Evolutionary conservation across 441 rosid genomes (phyloP), one percentile per base, ranked within the genome.

Genomic region (Gossypium trilobum): DNA sequence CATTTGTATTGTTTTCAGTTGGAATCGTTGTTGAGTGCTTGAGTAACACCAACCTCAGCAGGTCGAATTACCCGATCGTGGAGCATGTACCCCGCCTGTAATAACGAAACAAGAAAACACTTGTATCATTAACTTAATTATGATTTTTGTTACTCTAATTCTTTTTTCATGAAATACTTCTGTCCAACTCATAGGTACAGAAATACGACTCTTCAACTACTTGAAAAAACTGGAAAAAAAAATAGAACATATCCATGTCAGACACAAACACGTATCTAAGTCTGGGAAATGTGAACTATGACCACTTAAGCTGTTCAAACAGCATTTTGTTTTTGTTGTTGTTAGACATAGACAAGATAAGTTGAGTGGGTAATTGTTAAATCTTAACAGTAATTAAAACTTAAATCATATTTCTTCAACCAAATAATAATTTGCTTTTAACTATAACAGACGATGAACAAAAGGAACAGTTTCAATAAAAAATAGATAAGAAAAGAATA

Each of bases 11-110:
- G n/a, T 70, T 79, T 57, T 79, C 68, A 13, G 79, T 80, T 56
- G 78, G 78, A 72, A 23, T 82, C 80, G 17, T 75, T 70, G 74
- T 83, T 87, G 71, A 75, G 85, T 0, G 77, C 86, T 58, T 77
- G 82, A 64, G 91, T 90, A 9, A 91, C 98, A 54, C 97, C 98
- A 50, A 93, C 98, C 75, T 94, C 95, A 11, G 97, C 98, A 14
- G 97, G 97, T 46, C 97, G 88, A 77, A 94, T 84, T 44, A 91
- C 92, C 60, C 96, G 86, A 67, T 91, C 97, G 42, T 85, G 72
- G 14, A 94, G 83, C 68, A 81, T 75, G 82, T 90, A 91, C 72
- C 98, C 98, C n/a, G 89, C 57, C 98, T 93, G 88, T 78, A 79
- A 52, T 22, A 50, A 7, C 36, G 22, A 17, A 22, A 14, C 46